Conservation (phyloP, 257 asterid species). For the Solanum bulbocastanum region DNA sequence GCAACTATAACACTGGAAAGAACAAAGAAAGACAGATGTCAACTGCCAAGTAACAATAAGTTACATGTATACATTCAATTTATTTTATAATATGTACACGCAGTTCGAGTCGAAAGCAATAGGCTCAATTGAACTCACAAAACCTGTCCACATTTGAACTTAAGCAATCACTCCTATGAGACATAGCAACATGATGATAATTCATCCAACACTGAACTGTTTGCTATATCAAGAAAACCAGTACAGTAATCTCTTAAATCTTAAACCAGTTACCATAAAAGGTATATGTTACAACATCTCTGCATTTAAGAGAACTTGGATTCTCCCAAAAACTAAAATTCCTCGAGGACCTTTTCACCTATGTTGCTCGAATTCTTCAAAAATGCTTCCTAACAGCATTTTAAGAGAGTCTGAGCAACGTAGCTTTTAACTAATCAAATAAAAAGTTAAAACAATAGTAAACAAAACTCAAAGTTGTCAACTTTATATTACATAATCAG, state of each 20-base stretch:
- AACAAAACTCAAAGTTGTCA: neutral
- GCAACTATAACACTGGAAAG: neutral
- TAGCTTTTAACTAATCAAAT: neutral
- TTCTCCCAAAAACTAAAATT: constrained; percentile 25
- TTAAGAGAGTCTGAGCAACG: neutral
- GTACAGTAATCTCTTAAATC: neutral
- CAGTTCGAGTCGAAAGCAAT: neutral
- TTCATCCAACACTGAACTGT: neutral
- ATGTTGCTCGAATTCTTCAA: neutral
- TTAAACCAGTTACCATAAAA: constrained; percentile 3
- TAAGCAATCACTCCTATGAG: neutral
- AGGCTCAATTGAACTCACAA: neutral
- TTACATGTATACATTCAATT: neutral
- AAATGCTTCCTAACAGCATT: neutral
- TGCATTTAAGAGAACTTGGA: constrained; percentile 35
- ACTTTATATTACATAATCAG: constrained; percentile 66
- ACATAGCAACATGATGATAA: neutral
- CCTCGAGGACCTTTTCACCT: neutral
- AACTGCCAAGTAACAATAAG: neutral
- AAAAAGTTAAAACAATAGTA: neutral
- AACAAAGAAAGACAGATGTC: neutral
- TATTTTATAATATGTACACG: neutral
- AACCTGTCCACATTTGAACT: neutral
- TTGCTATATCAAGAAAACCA: neutral
- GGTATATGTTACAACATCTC: neutral